Percentiles rank a stretch among this genome's conserved stretches.
These are phyloP conservation scores for Ajuga reptans DNA, from an alignment of 305 asterid genomes.

Conservation along the genomic window DNA sequence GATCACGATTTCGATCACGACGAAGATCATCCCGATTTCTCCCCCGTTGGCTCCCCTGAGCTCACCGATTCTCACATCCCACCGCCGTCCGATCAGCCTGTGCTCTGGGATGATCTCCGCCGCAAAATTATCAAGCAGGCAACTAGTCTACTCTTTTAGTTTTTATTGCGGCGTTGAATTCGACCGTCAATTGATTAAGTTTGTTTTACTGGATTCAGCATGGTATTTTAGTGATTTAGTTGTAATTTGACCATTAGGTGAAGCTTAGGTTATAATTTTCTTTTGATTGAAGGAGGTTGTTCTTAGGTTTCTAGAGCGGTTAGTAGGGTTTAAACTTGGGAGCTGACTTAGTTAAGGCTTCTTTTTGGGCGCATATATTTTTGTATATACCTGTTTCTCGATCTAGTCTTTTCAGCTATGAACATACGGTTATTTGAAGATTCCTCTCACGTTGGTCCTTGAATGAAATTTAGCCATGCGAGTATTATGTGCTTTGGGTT, in stretches of 20 bases:
- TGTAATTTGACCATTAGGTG: background rate
- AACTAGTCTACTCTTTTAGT: background rate
- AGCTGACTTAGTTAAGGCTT: background rate
- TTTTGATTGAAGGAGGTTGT: background rate
- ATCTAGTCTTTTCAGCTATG: background rate
- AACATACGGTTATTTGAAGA: background rate
- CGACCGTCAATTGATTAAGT: background rate
- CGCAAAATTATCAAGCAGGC: conserved; percentile 72
- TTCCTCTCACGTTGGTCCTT: background rate
- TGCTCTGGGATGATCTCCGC: conserved; percentile 59
- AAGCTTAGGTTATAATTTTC: background rate
- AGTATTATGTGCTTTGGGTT: background rate
- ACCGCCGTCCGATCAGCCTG: conserved; percentile 36
- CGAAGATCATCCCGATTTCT: conserved; percentile 42
- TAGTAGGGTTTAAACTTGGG: conserved; percentile 19
- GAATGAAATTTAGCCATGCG: background rate
- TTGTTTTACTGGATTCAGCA: background rate
- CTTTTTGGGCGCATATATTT: background rate
- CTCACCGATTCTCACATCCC: conserved; percentile 30
- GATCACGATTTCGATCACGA: conserved; percentile 43
- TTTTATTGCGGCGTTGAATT: background rate
- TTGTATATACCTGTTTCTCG: background rate
- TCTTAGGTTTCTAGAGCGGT: background rate
- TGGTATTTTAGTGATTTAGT: background rate
- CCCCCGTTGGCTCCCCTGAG: conserved; percentile 73